Percentiles rank a stretch among this genome's conserved stretches.
Conservation (phyloP, 768 basidiomycete species). For the Paxillus ammoniavirescens region DNA sequence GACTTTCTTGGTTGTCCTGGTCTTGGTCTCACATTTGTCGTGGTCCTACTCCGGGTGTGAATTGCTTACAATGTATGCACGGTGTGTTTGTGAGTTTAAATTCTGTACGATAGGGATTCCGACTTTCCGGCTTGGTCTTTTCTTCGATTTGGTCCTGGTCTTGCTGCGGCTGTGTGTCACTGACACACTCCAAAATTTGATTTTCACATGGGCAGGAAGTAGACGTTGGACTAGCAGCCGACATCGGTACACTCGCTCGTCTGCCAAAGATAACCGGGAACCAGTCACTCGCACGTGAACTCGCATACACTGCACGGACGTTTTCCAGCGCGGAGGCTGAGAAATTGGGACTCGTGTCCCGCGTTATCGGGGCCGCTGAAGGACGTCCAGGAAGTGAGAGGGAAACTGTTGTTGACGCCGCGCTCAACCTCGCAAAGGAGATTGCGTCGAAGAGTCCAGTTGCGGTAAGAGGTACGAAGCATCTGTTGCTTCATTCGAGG, state of each 20-base stretch:
- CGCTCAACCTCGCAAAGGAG: slow-evolving; percentile 59
- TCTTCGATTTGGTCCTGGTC: too few species aligned
- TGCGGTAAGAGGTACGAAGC: slow-evolving; percentile 76
- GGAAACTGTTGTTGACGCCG: slow-evolving; percentile 63
- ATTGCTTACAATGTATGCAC: too few species aligned
- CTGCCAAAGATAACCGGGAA: slow-evolving; percentile 79
- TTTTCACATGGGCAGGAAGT: slow-evolving; percentile 57
- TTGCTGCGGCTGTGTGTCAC: too few species aligned
- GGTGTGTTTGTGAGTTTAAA: too few species aligned
- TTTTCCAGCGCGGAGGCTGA: slow-evolving; percentile 71
- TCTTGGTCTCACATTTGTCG: too few species aligned
- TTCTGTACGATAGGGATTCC: too few species aligned
- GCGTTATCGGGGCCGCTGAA: slow-evolving; percentile 43
- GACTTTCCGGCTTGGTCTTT: too few species aligned
- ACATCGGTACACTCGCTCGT: slow-evolving; percentile 83
- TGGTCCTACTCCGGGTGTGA: too few species aligned
- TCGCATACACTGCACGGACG: slow-evolving; percentile 70
- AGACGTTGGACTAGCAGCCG: slow-evolving; percentile 83
- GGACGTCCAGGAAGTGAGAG: slow-evolving; percentile 43
- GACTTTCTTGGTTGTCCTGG: too few species aligned
- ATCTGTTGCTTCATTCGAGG: slow-evolving; percentile 69
- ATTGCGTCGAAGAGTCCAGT: slow-evolving; percentile 80
- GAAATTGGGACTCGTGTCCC: slow-evolving; percentile 71
- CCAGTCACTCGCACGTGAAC: slow-evolving; percentile 66
- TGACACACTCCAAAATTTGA: too few species aligned